Conservation (phyloP, 495 filamentous ascomycete genomes). For the Parachaetomium inaequale region DNA sequence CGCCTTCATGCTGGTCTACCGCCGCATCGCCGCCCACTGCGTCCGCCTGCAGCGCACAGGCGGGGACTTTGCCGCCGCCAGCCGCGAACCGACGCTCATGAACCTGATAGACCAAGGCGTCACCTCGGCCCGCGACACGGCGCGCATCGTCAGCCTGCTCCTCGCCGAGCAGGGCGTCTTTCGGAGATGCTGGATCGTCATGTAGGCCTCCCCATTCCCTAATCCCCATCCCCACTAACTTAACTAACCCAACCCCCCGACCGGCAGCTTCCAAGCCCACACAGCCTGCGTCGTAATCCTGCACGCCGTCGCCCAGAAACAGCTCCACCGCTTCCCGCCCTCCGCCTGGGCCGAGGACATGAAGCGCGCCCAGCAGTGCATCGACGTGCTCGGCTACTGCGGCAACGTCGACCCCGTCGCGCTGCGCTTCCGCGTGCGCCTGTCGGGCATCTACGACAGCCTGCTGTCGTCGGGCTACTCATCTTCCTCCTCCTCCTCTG, state of each 20-base stretch:
- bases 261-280: conserved; percentile 31
- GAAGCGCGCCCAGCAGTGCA: conserved; percentile 24
- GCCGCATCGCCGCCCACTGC: conserved; percentile 28
- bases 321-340: conserved; percentile 25
- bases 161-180: conserved; percentile 29
- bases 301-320: conserved; percentile 31
- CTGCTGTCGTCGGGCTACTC: not conserved
- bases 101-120: conserved; percentile 22
- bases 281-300: conserved; percentile 31
- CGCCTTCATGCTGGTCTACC: conserved; percentile 34
- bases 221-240: not conserved
- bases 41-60: conserved; percentile 9
- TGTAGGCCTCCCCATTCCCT: conserved; percentile 21
- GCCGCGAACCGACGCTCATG: conserved; percentile 9
- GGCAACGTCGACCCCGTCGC: conserved; percentile 26
- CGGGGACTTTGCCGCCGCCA: not conserved
- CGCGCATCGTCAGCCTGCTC: conserved; percentile 28
- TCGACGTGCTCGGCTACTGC: conserved; percentile 28
- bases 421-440: conserved; percentile 20
- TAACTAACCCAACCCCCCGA: not conserved
- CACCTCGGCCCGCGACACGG: conserved; percentile 27
- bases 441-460: conserved; percentile 24
- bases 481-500: not conserved
- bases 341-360: conserved; percentile 26
- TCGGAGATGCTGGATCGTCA: conserved; percentile 35